These are phyloP conservation scores for Aphanocladium album DNA, from an alignment of 2,329 filamentous ascomycete species.

Conservation along the genomic window DNA sequence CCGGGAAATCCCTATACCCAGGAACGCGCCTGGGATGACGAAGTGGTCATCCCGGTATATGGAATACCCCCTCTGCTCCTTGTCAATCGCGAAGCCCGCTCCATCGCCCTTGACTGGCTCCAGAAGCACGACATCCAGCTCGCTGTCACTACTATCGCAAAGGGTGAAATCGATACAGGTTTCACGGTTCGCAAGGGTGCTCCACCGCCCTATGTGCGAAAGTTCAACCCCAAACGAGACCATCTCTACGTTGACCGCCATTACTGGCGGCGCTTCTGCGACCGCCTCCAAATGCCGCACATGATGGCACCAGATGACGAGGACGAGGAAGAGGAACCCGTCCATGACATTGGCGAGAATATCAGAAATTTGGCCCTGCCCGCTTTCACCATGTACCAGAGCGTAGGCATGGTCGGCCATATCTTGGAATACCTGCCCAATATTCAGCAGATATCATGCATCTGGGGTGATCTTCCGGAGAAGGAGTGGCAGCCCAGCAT, in stretches of 20 bases:
- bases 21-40: constrained; percentile 4
- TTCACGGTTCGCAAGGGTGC: not conserved
- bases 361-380: constrained; percentile 22
- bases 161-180: not conserved
- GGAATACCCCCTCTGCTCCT: constrained; percentile 13
- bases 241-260: constrained; percentile 8
- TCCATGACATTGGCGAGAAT: constrained; percentile 8
- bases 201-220: not conserved
- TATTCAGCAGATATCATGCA: constrained; percentile 17
- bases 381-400: constrained; percentile 23
- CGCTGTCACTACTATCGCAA: not conserved
- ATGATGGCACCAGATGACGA: not conserved
- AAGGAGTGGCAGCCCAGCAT: not conserved
- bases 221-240: constrained; percentile 6
- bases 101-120: constrained; percentile 17
- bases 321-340: not conserved
- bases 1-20: not conserved
- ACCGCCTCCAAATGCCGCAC: not conserved
- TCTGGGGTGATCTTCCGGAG: constrained; percentile 21
- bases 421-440: constrained; percentile 16
- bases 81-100: constrained; percentile 22
- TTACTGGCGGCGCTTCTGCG: constrained; percentile 8
- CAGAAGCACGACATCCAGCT: not conserved
- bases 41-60: constrained; percentile 16
- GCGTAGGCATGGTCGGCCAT: constrained; percentile 14